phyloP scores from a whole-genome alignment of 805 yeast genomes.

The Schwanniomyces occidentalis region DNA sequence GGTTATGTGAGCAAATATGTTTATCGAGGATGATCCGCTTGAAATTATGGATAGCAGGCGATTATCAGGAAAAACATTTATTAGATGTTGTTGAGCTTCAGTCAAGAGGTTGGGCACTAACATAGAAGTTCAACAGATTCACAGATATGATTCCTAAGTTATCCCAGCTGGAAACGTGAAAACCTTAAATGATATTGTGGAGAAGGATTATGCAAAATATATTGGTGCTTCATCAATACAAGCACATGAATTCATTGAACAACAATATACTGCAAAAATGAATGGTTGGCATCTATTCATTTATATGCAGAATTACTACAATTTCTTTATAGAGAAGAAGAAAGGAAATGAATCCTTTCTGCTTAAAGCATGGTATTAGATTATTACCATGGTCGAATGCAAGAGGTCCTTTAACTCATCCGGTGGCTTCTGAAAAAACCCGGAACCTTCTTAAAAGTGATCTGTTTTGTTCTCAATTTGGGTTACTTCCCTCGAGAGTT shows the following conservation, averaged over 20 bases:
- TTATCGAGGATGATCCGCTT: neutral
- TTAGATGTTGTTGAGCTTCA: constrained; percentile 43
- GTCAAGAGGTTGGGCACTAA: constrained; percentile 51
- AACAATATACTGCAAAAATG: constrained; percentile 56
- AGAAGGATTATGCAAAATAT: constrained; percentile 49
- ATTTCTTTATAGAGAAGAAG: constrained; percentile 63
- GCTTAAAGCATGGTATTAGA: constrained; percentile 46
- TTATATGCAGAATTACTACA: constrained; percentile 58
- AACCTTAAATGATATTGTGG: constrained; percentile 53
- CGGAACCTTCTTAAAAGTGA: constrained; percentile 9
- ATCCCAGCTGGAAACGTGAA: constrained; percentile 57
- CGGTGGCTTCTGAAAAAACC: constrained; percentile 18
- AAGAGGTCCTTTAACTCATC: constrained; percentile 54
- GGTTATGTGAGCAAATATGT: too few relatives aligned
- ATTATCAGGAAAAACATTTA: constrained; percentile 38
- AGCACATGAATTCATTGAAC: constrained; percentile 50
- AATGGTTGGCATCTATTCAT: constrained; percentile 57
- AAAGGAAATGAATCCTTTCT: constrained; percentile 59
- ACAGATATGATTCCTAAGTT: constrained; percentile 46
- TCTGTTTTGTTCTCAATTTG: constrained; percentile 9
- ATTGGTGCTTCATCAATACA: constrained; percentile 66
- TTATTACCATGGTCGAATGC: constrained; percentile 61
- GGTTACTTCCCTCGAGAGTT: constrained; percentile 12
- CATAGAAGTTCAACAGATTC: constrained; percentile 56
- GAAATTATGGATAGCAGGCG: constrained; percentile 24